Evolutionary conservation across 495 filamentous ascomycete species (phyloP).

Genomic region (Xanthoparmelia taractica): DNA sequence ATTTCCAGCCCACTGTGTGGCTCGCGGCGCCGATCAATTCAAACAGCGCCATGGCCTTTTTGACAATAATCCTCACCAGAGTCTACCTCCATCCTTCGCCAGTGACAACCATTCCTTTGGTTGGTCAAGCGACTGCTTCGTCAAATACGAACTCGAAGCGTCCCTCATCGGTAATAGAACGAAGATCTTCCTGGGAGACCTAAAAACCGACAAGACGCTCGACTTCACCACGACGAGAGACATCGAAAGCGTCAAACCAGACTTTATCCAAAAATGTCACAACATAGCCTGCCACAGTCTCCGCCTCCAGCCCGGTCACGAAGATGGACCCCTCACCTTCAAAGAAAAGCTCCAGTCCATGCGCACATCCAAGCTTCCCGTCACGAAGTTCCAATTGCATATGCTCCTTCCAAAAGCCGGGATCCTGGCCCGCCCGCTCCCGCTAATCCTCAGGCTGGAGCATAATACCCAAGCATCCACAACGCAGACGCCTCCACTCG

Average conservation of each 20-base stretch:
- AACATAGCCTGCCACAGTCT: conserved; percentile 2
- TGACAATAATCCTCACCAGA: conserved; percentile 6
- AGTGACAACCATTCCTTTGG: not conserved
- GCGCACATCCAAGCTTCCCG: conserved; percentile 5
- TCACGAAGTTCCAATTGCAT: not conserved
- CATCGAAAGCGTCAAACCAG: not conserved
- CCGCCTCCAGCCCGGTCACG: conserved; percentile 1
- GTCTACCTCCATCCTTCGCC: conserved; percentile 9
- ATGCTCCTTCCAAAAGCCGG: conserved; percentile 5
- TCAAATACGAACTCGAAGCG: conserved; percentile 15
- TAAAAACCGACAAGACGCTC: not conserved
- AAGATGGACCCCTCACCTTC: conserved; percentile 5
- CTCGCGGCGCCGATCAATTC: conserved; percentile 8
- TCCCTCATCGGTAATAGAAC: not conserved
- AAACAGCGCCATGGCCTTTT: conserved; percentile 7
- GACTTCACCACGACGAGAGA: conserved; percentile 1
- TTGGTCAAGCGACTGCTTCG: not conserved
- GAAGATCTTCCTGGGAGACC: not conserved
- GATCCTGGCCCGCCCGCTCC: not conserved
- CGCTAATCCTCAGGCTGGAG: conserved; percentile 1
- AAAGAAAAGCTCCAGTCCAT: conserved; percentile 3
- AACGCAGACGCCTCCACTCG: not conserved
- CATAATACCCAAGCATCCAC: conserved; percentile 3
- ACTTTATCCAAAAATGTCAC: not conserved
- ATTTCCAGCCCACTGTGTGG: conserved; percentile 2